Evolutionary conservation across 108 stramenopile genomes (phyloP), one percentile per base, ranked within the genome.

Genomic region (Schizochytrium sp.): DNA sequence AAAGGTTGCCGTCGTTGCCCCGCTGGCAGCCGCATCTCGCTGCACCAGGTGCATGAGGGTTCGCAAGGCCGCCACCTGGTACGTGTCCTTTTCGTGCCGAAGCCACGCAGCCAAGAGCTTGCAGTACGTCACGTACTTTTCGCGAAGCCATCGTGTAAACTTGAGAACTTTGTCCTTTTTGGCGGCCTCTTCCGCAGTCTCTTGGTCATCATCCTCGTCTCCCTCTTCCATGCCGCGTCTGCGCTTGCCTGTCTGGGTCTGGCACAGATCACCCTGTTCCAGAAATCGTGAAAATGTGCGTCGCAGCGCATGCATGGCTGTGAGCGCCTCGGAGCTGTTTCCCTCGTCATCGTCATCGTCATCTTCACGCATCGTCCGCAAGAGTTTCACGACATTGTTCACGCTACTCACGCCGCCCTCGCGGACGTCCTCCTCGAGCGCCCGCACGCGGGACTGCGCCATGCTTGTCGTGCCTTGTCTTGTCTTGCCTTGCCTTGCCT

Each of bases 41-140:
- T 53, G 76, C 51, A 83, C 76, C 43, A 83, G 76, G 48, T 83
- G 76, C 76, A 83, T 83, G 4, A 83, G 76, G 23, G 76, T 83
- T 16, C 76, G 45, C 45, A 53, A 18, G 12, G 76, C 76, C 43
- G 76, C 76, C 51, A 83, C 76, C 76, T 83, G 76, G 48, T 18
- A 47, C 16, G 76, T 83, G 48, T 47, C 48, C 76, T 12, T 6
- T 45, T 83, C 76, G 76, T 53, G 48, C 43, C 28, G 25, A 12
- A 47, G 76, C 48, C 45, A 53, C 10, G n/a, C 45, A 18, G 76
- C 51, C 43, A 47, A 18, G 18, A 12, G 16, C 48, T n/a, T 47
- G 76, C 48, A 83, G 23, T 28, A 47, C 16, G 76, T 45, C 10
- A 53, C n/a, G 45, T 83, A 47, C 48, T 53, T 23, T 23, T 53